A percentile compares a stretch with the other conserved stretches of the same genome.
Evolutionary conservation across 768 basidiomycete species (phyloP).

Genomic region (Amyloporia xantha): DNA sequence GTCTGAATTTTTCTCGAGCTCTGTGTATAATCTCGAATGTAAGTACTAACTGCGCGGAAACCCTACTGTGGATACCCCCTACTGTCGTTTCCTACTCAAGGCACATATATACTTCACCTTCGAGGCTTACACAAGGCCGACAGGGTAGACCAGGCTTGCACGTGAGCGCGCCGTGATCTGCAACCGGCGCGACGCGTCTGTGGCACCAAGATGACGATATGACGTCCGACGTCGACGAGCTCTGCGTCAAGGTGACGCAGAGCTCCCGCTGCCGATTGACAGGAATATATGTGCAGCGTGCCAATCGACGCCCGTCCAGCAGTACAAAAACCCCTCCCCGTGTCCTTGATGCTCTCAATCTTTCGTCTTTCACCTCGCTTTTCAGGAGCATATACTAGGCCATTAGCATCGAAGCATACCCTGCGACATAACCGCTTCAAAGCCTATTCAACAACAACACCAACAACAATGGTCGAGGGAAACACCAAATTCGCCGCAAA

Average conservation of each 20-base stretch:
- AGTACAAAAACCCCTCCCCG: background rate
- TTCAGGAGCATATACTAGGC: background rate
- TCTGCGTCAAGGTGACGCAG: background rate
- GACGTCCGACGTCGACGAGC: too few relatives aligned
- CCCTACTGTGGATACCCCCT: too few relatives aligned
- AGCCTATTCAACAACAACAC: background rate
- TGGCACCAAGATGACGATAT: too few relatives aligned
- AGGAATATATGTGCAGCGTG: background rate
- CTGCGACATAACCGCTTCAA: background rate
- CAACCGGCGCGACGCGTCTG: background rate
- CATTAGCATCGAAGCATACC: background rate
- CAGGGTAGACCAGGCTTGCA: too few relatives aligned
- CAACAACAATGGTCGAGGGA: conserved; percentile 7
- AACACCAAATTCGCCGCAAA: conserved; percentile 16
- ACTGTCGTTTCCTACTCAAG: too few relatives aligned
- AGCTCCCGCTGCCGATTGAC: background rate
- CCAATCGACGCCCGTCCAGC: background rate
- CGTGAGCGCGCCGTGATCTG: background rate
- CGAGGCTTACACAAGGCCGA: too few relatives aligned
- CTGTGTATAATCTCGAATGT: too few relatives aligned
- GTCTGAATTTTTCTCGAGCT: too few relatives aligned
- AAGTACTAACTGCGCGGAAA: too few relatives aligned
- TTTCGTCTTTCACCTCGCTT: background rate
- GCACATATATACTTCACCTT: too few relatives aligned
- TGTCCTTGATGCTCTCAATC: background rate